These are phyloP conservation scores for Alternaria angustiovoidea DNA, from an alignment of 2,329 filamentous ascomycete species.

Conservation along the genomic window DNA sequence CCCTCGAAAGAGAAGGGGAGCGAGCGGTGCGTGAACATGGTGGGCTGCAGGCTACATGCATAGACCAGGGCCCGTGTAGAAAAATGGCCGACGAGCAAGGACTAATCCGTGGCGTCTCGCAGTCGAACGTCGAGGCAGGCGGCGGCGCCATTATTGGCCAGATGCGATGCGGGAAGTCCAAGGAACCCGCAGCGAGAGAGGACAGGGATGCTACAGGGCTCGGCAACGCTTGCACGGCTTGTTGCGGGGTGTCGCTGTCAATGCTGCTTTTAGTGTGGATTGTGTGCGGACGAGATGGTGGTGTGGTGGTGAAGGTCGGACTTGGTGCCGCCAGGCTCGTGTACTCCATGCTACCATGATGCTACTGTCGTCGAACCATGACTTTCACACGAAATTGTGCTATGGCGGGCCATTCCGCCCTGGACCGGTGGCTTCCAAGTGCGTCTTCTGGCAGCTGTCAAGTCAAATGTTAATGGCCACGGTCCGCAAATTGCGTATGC, in stretches of 20 bases:
- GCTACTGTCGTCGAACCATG: slow-evolving; percentile 39
- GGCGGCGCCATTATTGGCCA: slow-evolving; percentile 48
- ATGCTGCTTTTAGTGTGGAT: slow-evolving; percentile 37
- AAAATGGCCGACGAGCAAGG: slow-evolving; percentile 53
- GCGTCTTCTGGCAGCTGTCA: slow-evolving; percentile 43
- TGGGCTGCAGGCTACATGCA: slow-evolving; percentile 44
- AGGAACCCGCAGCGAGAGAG: slow-evolving; percentile 45
- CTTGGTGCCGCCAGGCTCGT: slow-evolving; percentile 31
- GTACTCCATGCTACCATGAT: slow-evolving; percentile 34
- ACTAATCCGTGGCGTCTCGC: slow-evolving; percentile 49
- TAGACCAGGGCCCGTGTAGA: slow-evolving; percentile 46
- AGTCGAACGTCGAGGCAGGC: slow-evolving; percentile 46
- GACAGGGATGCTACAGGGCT: slow-evolving; percentile 48
- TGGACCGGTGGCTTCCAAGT: slow-evolving; percentile 36
- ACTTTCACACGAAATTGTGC: slow-evolving; percentile 15
- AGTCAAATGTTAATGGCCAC: slow-evolving; percentile 44
- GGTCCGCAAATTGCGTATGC: slow-evolving; percentile 53
- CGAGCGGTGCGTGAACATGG: slow-evolving; percentile 48
- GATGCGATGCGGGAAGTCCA: slow-evolving; percentile 48
- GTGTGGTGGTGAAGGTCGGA: slow-evolving; percentile 31
- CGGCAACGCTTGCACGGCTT: slow-evolving; percentile 51
- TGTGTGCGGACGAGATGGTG: slow-evolving; percentile 27
- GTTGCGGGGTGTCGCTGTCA: slow-evolving; percentile 50
- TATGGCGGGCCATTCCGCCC: slow-evolving; percentile 1
- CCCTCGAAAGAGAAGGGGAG: slow-evolving; percentile 44